Conservation (phyloP, 2,329 filamentous ascomycete species). For the Aureobasidium namibiae region DNA sequence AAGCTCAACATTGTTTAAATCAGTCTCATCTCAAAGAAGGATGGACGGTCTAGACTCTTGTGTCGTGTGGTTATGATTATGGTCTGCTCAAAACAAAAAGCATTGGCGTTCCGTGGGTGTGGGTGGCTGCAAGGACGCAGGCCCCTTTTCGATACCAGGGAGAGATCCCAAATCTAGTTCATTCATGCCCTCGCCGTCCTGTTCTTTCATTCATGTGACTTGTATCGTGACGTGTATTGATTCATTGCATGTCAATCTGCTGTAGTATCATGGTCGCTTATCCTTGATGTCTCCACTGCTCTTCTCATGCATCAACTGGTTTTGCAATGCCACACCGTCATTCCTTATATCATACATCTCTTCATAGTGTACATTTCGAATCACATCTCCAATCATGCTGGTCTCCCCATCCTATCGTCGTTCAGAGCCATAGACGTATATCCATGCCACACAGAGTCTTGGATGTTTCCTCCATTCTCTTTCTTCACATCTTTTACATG, state of each 20-base stretch:
- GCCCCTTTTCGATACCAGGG: constrained; percentile 9
- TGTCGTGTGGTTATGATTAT: constrained; percentile 7
- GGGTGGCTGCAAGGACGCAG: constrained; percentile 13
- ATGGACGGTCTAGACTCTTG: background rate
- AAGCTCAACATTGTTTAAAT: constrained; percentile 95
- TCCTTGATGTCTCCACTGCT: no score
- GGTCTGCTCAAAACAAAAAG: constrained; percentile 13
- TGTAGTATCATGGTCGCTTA: background rate
- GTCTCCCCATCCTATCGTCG: background rate
- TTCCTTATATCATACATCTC: constrained; percentile 3
- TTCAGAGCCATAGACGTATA: no score
- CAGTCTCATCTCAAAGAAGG: background rate
- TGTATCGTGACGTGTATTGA: background rate
- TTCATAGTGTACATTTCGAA: constrained; percentile 3
- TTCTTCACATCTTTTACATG: background rate
- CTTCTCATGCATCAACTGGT: background rate
- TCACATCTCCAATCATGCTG: background rate
- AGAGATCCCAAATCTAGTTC: constrained; percentile 10
- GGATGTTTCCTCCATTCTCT: background rate
- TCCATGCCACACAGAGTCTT: no score
- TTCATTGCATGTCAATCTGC: background rate
- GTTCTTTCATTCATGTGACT: background rate
- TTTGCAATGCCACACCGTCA: background rate
- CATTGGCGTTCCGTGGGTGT: constrained; percentile 12
- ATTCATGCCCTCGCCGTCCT: constrained; percentile 12